Percentiles rank a stretch among this genome's conserved stretches.
Evolutionary conservation across 305 asterid species (phyloP).

Genomic region (Fraxinus angustifolia): DNA sequence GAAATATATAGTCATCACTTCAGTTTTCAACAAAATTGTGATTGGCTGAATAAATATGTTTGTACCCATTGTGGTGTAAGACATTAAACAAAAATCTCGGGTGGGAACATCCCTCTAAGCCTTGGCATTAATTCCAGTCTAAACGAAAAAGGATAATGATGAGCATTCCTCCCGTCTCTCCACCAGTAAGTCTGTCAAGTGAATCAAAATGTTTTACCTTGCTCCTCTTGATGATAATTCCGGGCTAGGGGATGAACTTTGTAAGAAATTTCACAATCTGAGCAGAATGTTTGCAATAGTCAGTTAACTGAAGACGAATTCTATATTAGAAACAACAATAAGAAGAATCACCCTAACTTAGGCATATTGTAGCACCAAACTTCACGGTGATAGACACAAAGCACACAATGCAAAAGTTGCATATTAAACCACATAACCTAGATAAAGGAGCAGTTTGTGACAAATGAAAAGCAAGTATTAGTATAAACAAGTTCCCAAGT

Average conservation of each 20-base stretch:
- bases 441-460: not conserved
- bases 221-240: conserved; percentile 75
- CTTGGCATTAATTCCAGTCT: not conserved
- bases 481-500: not conserved
- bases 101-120: conserved; percentile 39
- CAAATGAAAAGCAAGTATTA: not conserved
- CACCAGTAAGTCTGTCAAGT: not conserved
- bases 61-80: conserved; percentile 85
- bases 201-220: conserved; percentile 37
- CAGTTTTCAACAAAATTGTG: conserved; percentile 43
- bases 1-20: conserved; percentile 8
- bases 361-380: not conserved
- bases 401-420: not conserved
- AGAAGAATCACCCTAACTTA: conserved; percentile 6
- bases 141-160: not conserved
- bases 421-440: not conserved
- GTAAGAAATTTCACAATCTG: conserved; percentile 83
- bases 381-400: not conserved
- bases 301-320: not conserved
- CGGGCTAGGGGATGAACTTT: conserved; percentile 67
- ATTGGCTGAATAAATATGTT: conserved; percentile 41
- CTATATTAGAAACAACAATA: not conserved
- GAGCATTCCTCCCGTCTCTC: not conserved
- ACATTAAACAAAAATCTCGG: conserved; percentile 83
- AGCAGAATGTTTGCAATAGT: conserved; percentile 5